Base-by-base conservation (phyloP, 2,329 filamentous ascomycete species). In the Cryphonectria parasitica region DNA sequence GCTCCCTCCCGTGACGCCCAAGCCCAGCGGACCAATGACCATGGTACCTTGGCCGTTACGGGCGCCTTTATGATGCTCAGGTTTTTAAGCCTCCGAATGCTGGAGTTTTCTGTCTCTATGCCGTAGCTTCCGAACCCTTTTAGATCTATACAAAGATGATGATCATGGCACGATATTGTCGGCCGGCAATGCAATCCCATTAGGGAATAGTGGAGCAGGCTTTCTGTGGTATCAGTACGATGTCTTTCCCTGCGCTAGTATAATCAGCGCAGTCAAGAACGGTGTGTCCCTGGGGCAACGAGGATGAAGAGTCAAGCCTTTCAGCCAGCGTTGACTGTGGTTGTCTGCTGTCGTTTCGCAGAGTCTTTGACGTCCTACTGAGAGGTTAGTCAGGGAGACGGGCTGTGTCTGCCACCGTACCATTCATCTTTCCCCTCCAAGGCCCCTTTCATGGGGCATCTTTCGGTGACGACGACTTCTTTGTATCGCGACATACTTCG, bases 401-500 rank as follows among this genome's bases (percentile, higher is more conserved):
- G 31, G 49, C 43, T 49, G 43, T 11, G 28, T 41, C 64, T 64
- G 39, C n/a, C 43, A 31, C 43, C 54, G 31, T 17, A 65, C 39
- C 54, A 34, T 39, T 58, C 36, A 22, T n/a, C 63, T 15, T 28
- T 63, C 19, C 36, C 41, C n/a, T 2, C 11, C 43, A n/a, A 34
- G 41, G 61, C 34, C 36, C 2, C 36, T 1, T 54, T 67, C 54
- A 64, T 34, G 28, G 64, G 43, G 52, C 61, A 11, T 72, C 54
- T 68, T 67, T 49, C 41, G 60, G 54, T 60, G 41, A 66, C n/a
- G 63, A 67, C 62, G 61, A 66, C 58, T 49, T 60, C 52, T 63
- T 64, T n/a, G 36, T 52, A 41, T 73, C 66, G 43, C 68, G 65
- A 74, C 70, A 58, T 81, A 85, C 83, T 79, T 86, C 82, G 73